phyloP scores from a whole-genome alignment of 2,329 filamentous ascomycete species.

The Xylaria sp. region DNA sequence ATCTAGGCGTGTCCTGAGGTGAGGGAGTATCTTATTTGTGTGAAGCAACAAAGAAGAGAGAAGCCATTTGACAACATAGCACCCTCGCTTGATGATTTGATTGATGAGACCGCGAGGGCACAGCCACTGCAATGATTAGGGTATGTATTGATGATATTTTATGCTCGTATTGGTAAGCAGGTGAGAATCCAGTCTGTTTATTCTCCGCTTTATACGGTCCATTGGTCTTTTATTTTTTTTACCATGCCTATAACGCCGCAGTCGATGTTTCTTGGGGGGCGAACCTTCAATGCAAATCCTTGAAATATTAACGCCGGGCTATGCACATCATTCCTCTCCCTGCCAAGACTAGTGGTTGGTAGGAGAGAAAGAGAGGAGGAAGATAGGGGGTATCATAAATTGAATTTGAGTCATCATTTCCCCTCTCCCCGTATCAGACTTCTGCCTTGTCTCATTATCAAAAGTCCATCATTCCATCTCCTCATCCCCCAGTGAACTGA shows the following conservation, averaged over 20 bases:
- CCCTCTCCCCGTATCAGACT: conserved; percentile 11
- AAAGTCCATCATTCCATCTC: conserved; percentile 50
- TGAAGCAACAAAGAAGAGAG: background rate
- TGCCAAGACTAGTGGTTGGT: background rate
- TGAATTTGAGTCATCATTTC: background rate
- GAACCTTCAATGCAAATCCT: background rate
- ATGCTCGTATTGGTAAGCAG: background rate
- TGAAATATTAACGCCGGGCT: conserved; percentile 13
- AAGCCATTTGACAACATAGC: background rate
- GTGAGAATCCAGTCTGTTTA: background rate
- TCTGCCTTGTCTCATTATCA: too few relatives aligned
- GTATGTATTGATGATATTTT: background rate
- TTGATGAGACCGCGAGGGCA: too few relatives aligned
- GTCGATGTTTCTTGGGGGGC: background rate
- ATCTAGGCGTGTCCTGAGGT: background rate
- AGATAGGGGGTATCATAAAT: conserved; percentile 8
- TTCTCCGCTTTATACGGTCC: background rate
- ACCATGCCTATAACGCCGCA: background rate
- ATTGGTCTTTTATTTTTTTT: background rate
- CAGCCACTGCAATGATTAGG: background rate
- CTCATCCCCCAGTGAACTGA: conserved; percentile 61
- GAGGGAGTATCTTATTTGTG: background rate
- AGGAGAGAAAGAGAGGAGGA: background rate
- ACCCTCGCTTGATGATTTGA: background rate
- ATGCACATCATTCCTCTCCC: conserved; percentile 9